A percentile compares a stretch with the other conserved stretches of the same genome.
Evolutionary conservation across 345 rosid genomes (phyloP).

Genomic region (Corchorus olitorius): DNA sequence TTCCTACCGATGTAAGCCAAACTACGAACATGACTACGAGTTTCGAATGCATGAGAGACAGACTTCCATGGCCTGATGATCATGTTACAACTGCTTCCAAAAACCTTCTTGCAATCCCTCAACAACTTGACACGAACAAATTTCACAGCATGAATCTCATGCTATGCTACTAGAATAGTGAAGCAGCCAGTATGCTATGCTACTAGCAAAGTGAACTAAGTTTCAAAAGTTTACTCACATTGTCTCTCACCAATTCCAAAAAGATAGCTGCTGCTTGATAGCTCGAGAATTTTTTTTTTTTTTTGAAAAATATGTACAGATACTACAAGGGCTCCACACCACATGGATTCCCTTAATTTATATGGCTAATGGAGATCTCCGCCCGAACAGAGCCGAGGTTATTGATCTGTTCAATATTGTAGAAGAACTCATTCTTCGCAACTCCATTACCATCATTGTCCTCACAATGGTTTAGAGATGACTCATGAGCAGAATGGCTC

Average conservation of each 20-base stretch:
- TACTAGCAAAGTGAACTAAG: background rate
- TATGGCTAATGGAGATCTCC: background rate
- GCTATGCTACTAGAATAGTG: background rate
- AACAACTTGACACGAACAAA: background rate
- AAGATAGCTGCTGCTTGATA: slow-evolving; percentile 3
- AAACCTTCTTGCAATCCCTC: background rate
- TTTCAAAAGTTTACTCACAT: background rate
- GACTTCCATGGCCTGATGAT: background rate
- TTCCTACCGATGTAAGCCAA: background rate
- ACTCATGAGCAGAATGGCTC: slow-evolving; percentile 6
- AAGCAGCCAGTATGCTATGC: slow-evolving; percentile 2
- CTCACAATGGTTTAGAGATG: slow-evolving; percentile 10
- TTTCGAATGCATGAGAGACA: background rate
- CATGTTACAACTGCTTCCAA: background rate
- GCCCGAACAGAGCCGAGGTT: background rate
- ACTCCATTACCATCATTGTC: background rate
- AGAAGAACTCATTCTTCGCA: background rate
- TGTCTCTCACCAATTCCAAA: slow-evolving; percentile 10
- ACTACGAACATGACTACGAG: background rate
- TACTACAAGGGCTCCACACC: background rate
- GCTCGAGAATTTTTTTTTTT: background rate
- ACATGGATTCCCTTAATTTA: background rate
- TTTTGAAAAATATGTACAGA: background rate
- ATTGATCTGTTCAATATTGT: slow-evolving; percentile 2
- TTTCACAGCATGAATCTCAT: background rate